Base-by-base conservation (phyloP, 2,329 filamentous ascomycete species). In the Aspergillus sojae region DNA sequence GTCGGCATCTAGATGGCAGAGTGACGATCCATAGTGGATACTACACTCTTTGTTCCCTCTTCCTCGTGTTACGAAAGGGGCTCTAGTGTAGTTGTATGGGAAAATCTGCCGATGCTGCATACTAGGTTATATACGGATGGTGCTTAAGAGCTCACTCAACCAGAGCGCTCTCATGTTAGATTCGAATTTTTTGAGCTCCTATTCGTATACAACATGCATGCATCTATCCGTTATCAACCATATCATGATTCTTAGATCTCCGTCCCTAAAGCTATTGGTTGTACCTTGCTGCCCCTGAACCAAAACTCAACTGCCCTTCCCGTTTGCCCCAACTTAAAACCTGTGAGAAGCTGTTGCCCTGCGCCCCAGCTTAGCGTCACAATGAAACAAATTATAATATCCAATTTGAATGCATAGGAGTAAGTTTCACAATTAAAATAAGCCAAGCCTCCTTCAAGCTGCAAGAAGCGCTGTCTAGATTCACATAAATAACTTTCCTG, bases 161-260 rank as follows among this genome's bases (percentile, higher is more conserved):
- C 34, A 36, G 1, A 7, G 14, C 1, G 3, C 34, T 19, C 19
- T 19, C 6, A 10, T 9, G 39, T 5, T n/a, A 9, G 39, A 9
- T 10, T n/a, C n/a, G 3, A 19, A n/a, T 14, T 7, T n/a, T 19
- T 41, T 19, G 5, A 41, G 6, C 3, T 9, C 3, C 4, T 10
- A 4, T 3, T n/a, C 1, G 19, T n/a, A 9, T 4, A 41, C 1
- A n/a, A 19, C 16, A 10, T 6, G 1, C 16, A 41, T 41, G 0
- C 6, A n/a, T 41, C 7, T 41, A 19, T 41, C 1, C 3, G 19
- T 41, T 41, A 10, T 41, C 16, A 19, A n/a, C 10, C 39, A 41
- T n/a, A 41, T 9, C 19, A 41, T 41, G 19, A 19, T 4, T 4
- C 7, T 41, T 41, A 41, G 39, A n/a, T n/a, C 5, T 6, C 34